Evolutionary conservation across 1,284 basidiomycete genomes (phyloP).

Genomic region (Naganishia albida): DNA sequence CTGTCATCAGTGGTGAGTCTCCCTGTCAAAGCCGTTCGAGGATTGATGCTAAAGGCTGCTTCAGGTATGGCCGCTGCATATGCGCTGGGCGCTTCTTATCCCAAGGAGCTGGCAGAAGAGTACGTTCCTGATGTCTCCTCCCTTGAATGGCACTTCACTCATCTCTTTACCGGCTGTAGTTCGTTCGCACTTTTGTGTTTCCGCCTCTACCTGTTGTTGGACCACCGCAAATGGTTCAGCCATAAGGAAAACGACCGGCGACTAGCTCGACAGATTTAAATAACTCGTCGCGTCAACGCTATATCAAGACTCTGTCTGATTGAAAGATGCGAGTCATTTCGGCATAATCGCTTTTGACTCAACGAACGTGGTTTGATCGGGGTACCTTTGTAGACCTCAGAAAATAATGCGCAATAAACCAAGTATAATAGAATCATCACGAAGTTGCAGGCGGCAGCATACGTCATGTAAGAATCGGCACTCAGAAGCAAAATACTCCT

Average conservation of each 20-base stretch:
- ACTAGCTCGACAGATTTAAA: constrained; percentile 2
- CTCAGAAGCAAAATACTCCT: too few species aligned
- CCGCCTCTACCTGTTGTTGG: constrained; percentile 43
- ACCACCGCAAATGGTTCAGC: constrained; percentile 42
- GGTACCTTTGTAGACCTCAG: too few species aligned
- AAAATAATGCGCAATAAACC: too few species aligned
- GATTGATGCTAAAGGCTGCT: neutral
- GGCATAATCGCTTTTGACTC: too few species aligned
- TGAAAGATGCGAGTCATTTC: too few species aligned
- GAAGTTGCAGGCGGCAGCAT: too few species aligned
- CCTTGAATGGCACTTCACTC: too few species aligned
- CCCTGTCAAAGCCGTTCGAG: neutral
- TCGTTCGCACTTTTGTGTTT: constrained; percentile 48
- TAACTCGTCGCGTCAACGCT: neutral
- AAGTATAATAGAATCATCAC: too few species aligned
- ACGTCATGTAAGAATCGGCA: too few species aligned
- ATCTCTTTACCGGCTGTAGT: neutral
- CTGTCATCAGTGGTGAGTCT: constrained; percentile 52
- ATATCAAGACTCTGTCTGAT: too few species aligned
- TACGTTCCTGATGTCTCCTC: neutral
- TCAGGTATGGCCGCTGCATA: constrained; percentile 56
- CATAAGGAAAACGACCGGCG: constrained; percentile 30
- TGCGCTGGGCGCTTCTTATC: constrained; percentile 56
- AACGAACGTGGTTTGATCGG: too few species aligned
- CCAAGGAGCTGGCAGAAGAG: constrained; percentile 47